These are phyloP conservation scores for Neurospora tetraspora DNA, from an alignment of 495 filamentous ascomycete species.

Conservation along the genomic window DNA sequence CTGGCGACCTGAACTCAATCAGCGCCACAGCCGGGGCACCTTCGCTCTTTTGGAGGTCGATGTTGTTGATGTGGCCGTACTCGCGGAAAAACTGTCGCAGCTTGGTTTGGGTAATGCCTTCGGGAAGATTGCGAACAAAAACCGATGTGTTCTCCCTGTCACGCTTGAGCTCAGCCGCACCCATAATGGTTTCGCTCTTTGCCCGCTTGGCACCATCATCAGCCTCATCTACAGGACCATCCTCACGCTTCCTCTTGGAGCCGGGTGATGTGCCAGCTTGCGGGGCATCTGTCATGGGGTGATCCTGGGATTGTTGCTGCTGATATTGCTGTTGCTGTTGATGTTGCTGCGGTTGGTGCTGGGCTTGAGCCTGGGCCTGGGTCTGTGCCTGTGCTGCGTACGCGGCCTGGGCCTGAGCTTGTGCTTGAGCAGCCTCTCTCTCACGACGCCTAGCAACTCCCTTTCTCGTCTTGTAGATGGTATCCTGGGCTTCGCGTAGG, in stretches of 20 bases:
- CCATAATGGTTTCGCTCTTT: conserved; percentile 39
- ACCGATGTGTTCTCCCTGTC: conserved; percentile 86
- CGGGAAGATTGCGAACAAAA: conserved; percentile 66
- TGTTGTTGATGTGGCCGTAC: conserved; percentile 69
- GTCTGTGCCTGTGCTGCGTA: conserved; percentile 13
- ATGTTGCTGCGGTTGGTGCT: not conserved
- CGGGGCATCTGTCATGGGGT: conserved; percentile 18
- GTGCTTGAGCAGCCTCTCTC: conserved; percentile 48
- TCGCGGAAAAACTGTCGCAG: conserved; percentile 85
- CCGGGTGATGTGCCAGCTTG: conserved; percentile 19
- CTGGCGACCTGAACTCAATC: conserved; percentile 73
- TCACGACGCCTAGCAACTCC: conserved; percentile 55
- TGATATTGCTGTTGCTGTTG: not conserved
- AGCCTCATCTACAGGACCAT: conserved; percentile 29
- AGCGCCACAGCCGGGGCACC: conserved; percentile 57
- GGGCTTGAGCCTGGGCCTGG: conserved; percentile 10
- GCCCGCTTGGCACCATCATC: conserved; percentile 46
- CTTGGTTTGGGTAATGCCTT: conserved; percentile 54
- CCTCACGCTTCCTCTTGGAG: conserved; percentile 65
- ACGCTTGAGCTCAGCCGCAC: conserved; percentile 43
- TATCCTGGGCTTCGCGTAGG: conserved; percentile 58
- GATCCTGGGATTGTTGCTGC: conserved; percentile 11
- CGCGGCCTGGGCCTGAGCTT: conserved; percentile 17
- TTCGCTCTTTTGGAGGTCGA: conserved; percentile 51
- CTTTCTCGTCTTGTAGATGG: conserved; percentile 55